Base-by-base conservation (phyloP, 2,329 filamentous ascomycete species). In the Epichloe gansuensis region DNA sequence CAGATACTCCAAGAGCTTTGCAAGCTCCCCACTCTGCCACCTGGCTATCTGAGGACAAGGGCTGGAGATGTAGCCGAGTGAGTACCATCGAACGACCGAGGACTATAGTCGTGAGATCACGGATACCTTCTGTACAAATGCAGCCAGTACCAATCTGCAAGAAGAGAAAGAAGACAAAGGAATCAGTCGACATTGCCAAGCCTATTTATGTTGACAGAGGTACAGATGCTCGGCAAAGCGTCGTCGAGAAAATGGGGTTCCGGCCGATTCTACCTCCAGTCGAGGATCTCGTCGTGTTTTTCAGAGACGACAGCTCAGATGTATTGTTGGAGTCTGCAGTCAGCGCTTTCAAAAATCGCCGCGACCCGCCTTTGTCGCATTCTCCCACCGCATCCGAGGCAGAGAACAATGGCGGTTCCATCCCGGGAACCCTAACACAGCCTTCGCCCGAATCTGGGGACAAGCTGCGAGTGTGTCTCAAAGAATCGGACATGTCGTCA, bases 221-320 rank as follows among this genome's bases (percentile, higher is more conserved):
- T 13, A 69, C 67, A 0, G 69, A 74, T 59, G 63, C 65, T 1
- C 62, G 61, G 6, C 58, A 66, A 2, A 52, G 62, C 13, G 28
- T 55, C 13, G 42, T 54, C 7, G 52, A 63, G 8, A 54, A 60
- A 15, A 51, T 31, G 3, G 45, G 61, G 0, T 71, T 72, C 41
- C 65, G 71, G 37, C 67, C 75, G 1, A 69, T 80, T 0, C 67
- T 84, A 23, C 73, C 76, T 0, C 64, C 80, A 43, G 59, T 69
- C 0, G 81, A 84, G 59, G 76, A 84, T 55, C 60, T 82, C 1
- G 70, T 82, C 2, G 68, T 85, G 25, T 69, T 77, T 46, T 73
- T 83, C 52, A 74, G 72, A 13, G 69, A 73, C 8, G 71, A 72
- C 2, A 62, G 65, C 1, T 60, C 63, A 0, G 70, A 77, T 54